These are phyloP conservation scores for Lanzia echinophila DNA, from an alignment of 2,329 filamentous ascomycete genomes.

Conservation along the genomic window DNA sequence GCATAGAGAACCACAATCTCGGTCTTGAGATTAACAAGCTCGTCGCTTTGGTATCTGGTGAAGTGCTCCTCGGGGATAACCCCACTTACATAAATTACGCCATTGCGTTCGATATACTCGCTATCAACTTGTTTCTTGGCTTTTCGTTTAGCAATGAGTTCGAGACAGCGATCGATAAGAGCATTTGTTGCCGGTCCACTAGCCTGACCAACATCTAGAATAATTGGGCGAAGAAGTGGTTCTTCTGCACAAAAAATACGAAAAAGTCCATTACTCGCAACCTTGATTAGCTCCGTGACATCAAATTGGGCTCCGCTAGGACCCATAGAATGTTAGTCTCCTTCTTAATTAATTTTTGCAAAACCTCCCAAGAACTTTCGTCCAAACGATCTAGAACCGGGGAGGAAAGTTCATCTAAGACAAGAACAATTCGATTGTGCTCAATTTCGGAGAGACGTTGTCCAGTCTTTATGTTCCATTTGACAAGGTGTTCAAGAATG, in stretches of 20 bases:
- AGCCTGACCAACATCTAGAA: constrained; percentile 14
- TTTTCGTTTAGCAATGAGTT: background rate
- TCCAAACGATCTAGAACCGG: constrained; percentile 6
- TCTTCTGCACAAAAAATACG: constrained; percentile 23
- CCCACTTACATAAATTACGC: constrained; percentile 23
- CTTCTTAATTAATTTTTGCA: constrained; percentile 6
- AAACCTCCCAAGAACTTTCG: constrained; percentile 10
- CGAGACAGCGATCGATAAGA: background rate
- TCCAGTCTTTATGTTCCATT: background rate
- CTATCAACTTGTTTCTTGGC: constrained; percentile 14
- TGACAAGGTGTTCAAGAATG: background rate
- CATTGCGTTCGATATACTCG: constrained; percentile 29
- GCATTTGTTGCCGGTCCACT: background rate
- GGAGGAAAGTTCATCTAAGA: constrained; percentile 14
- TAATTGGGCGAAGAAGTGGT: constrained; percentile 8
- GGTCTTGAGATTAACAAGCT: background rate
- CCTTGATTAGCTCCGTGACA: constrained; percentile 27
- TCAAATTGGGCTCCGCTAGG: constrained; percentile 23
- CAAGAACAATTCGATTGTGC: constrained; percentile 1
- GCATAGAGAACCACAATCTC: background rate
- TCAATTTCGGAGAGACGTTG: background rate
- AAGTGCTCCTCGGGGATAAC: constrained; percentile 22
- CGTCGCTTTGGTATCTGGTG: constrained; percentile 2
- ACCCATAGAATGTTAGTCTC: constrained; percentile 30
- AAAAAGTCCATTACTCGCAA: constrained; percentile 30